Base-by-base conservation (phyloP, 306 rosid species). In the Vigna radiata region DNA sequence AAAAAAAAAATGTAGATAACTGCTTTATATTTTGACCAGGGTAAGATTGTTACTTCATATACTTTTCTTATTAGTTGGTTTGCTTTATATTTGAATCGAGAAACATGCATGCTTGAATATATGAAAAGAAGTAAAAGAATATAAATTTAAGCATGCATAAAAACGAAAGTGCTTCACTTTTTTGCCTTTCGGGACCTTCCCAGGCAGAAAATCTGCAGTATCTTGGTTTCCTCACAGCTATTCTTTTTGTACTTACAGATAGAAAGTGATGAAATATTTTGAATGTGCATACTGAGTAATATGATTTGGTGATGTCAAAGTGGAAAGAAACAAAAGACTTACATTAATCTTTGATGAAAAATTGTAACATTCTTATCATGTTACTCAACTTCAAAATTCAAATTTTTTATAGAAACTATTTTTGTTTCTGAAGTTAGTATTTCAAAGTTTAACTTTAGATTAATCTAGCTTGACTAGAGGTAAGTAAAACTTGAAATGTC, bases 81-180 rank as follows among this genome's bases (percentile, higher is more conserved):
- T 41, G 23, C 43, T 39, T 58, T 62, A 62, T 58, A 16, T 43
- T 39, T 41, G 54, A 58, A 59, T 58, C 6, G 47, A 44, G 31
- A 27, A 27, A 27, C 66, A 27, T 29, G 39, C 23, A 50, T 59
- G 46, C 47, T 16, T 18, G 47, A 46, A 19, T 33, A 46, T 25
- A 44, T 59, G 68, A 44, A 73, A 70, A 70, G 69, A 48, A 48
- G 48, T 48, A 27, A 2, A 21, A 59, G 47, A 48, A 37, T 70
- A 23, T 48, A 70, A 60, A 23, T 37, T 70, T 61, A 79, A 16
- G 65, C 36, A 37, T 69, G 76, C 23, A 37, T 37, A 23, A 19
- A 46, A 36, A 36, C 1, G 3, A 16, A 47, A 60, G 33, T 70
- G 23, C 44, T 70, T 33, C 54, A 33, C 18, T 59, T 77, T 68